These are phyloP conservation scores for Mycosphaerelloides madeirae DNA, from an alignment of 2,329 filamentous ascomycete species.

Conservation along the genomic window DNA sequence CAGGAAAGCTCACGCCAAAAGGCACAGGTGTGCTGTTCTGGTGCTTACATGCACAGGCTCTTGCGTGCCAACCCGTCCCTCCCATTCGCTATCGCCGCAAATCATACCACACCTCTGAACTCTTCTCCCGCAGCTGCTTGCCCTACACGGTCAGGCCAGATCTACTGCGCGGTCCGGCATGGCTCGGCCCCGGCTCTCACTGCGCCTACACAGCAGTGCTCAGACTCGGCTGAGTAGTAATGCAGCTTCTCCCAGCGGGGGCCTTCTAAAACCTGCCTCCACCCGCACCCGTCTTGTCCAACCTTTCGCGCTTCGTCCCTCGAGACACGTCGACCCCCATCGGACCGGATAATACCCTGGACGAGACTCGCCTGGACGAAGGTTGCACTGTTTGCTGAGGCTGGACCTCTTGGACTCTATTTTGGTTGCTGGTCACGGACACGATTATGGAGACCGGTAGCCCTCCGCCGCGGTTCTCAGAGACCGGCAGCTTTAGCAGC, in stretches of 20 bases:
- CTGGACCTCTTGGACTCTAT: neutral
- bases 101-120: slow-evolving; percentile 7
- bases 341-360: no score
- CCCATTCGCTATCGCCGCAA: slow-evolving; percentile 5
- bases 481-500: slow-evolving; percentile 7
- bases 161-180: neutral
- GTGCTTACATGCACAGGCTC: neutral
- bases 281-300: slow-evolving; percentile 2
- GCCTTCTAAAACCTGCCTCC: slow-evolving; percentile 1
- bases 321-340: neutral
- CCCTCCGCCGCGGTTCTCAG: slow-evolving; percentile 19
- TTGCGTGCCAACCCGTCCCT: slow-evolving; percentile 1
- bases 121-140: slow-evolving; percentile 1
- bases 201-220: neutral
- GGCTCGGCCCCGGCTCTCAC: neutral
- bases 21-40: no score
- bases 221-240: no score
- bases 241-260: neutral
- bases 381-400: neutral
- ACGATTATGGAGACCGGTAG: slow-evolving; percentile 8
- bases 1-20: neutral
- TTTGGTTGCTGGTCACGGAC: neutral
- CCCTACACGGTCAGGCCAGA: neutral
- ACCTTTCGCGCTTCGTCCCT: neutral
- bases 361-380: no score